phyloP scores from a whole-genome alignment of 768 basidiomycete species.

The Royoungia palumana region DNA sequence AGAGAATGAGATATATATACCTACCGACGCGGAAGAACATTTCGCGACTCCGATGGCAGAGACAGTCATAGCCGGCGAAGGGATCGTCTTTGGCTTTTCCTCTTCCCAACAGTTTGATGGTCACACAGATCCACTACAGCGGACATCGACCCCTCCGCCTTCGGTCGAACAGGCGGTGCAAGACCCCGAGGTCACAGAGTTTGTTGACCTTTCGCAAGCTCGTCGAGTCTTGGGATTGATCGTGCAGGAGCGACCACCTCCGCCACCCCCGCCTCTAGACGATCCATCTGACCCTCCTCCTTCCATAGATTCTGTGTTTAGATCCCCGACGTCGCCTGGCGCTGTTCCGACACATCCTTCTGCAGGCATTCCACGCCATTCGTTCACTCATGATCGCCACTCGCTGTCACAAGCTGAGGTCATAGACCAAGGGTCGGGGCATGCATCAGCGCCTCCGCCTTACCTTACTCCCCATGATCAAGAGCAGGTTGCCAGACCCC shows the following conservation, averaged over 20 bases:
- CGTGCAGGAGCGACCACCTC: constrained; percentile 57
- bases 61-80: constrained; percentile 63
- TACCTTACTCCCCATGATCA: constrained; percentile 57
- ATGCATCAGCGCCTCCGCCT: constrained; percentile 73
- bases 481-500: constrained; percentile 54
- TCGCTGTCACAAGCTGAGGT: constrained; percentile 33
- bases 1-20: constrained; percentile 72
- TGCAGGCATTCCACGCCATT: constrained; percentile 29
- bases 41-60: constrained; percentile 31
- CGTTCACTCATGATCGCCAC: constrained; percentile 32
- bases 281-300: constrained; percentile 88
- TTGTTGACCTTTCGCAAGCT: constrained; percentile 56
- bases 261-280: constrained; percentile 79
- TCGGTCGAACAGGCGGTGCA: constrained; percentile 69
- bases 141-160: constrained; percentile 68
- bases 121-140: constrained; percentile 64
- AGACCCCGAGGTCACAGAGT: constrained; percentile 66
- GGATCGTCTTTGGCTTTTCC: constrained; percentile 70
- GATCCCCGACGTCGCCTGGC: constrained; percentile 30
- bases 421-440: constrained; percentile 36
- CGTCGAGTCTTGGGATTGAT: constrained; percentile 59
- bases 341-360: constrained; percentile 17
- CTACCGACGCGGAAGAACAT: constrained; percentile 37
- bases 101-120: constrained; percentile 78
- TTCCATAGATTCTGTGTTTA: constrained; percentile 80